A percentile compares a stretch with the other conserved stretches of the same genome.
Conservation (phyloP, 306 rosid species). For the Cotoneaster glaucophyllus region DNA sequence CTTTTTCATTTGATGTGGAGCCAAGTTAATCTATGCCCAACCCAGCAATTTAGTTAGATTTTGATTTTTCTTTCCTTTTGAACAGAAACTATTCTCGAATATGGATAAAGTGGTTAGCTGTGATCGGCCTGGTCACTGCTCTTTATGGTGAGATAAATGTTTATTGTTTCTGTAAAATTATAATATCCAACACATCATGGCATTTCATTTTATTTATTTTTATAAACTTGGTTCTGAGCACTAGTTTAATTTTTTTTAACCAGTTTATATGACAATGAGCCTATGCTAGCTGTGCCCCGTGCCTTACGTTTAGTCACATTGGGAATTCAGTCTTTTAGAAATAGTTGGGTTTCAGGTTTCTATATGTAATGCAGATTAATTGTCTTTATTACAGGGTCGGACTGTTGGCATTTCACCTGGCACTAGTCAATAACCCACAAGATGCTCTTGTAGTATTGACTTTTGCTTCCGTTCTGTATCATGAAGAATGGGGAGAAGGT, state of each 20-base stretch:
- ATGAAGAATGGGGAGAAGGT: conserved; percentile 67
- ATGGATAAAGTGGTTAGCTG: conserved; percentile 69
- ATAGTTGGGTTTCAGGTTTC: background rate
- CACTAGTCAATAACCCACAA: conserved; percentile 64
- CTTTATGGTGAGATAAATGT: conserved; percentile 57
- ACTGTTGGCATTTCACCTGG: conserved; percentile 74
- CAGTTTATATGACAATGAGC: background rate
- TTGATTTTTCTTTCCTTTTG: conserved; percentile 4
- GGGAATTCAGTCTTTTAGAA: background rate
- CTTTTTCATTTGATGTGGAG: background rate
- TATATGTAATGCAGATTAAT: background rate
- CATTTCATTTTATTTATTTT: background rate
- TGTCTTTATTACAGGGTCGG: conserved; percentile 57
- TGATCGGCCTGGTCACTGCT: conserved; percentile 63
- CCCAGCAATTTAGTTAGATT: background rate
- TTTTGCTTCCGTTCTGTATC: conserved; percentile 75
- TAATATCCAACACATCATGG: background rate
- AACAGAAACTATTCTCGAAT: conserved; percentile 75
- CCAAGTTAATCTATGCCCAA: background rate
- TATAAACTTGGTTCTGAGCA: background rate
- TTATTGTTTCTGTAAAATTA: background rate
- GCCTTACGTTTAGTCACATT: background rate
- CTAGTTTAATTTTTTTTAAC: background rate
- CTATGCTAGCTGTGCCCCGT: background rate
- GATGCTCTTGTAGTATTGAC: conserved; percentile 53